phyloP scores from a whole-genome alignment of 2,329 filamentous ascomycete genomes.

The Cytospora chrysosperma region DNA sequence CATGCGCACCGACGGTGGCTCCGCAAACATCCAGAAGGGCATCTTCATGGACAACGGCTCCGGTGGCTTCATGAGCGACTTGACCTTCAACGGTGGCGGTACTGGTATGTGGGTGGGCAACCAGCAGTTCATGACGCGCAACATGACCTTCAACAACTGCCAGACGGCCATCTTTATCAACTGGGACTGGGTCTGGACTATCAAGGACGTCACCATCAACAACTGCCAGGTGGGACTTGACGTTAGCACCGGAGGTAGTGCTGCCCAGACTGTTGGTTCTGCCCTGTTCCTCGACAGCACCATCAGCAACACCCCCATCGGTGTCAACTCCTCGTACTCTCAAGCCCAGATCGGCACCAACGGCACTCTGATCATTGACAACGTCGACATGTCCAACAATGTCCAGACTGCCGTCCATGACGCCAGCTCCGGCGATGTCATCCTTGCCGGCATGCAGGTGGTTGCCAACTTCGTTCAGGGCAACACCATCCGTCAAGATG shows the following conservation, averaged over 20 bases:
- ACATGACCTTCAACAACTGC: constrained; percentile 78
- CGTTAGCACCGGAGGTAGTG: constrained; percentile 64
- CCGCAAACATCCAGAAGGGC: constrained; percentile 68
- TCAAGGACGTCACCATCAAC: constrained; percentile 74
- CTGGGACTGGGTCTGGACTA: constrained; percentile 88
- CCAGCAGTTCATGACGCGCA: constrained; percentile 85
- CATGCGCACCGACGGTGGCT: constrained; percentile 66
- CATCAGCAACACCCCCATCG: constrained; percentile 72
- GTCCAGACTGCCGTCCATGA: constrained; percentile 66
- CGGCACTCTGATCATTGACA: constrained; percentile 82
- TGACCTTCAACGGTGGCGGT: constrained; percentile 79
- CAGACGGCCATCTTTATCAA: constrained; percentile 84
- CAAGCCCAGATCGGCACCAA: constrained; percentile 64
- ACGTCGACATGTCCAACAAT: constrained; percentile 75
- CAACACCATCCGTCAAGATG: constrained; percentile 60
- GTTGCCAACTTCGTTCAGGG: constrained; percentile 79
- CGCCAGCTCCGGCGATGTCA: constrained; percentile 51
- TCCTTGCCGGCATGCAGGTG: constrained; percentile 69
- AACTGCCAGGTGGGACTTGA: constrained; percentile 75
- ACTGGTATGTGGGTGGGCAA: constrained; percentile 78
- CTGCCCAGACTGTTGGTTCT: constrained; percentile 78
- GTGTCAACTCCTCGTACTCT: constrained; percentile 73
- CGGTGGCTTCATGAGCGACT: constrained; percentile 79
- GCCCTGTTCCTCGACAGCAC: constrained; percentile 79
- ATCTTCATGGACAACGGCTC: constrained; percentile 86